Conservation (phyloP, 2,329 filamentous ascomycete genomes). For the Talaromyces funiculosus region DNA sequence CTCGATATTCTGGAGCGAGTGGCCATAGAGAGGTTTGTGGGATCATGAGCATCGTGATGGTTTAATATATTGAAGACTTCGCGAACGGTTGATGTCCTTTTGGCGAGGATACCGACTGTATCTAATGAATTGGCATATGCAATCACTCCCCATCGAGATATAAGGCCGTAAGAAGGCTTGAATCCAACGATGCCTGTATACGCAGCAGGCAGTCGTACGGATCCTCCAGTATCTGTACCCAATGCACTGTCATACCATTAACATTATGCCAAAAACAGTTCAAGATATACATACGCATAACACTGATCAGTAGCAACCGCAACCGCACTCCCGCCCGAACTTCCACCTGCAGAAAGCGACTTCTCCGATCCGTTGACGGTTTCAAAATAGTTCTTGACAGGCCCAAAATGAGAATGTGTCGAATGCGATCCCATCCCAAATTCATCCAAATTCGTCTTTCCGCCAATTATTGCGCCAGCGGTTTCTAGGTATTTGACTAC, state of each 20-base stretch:
- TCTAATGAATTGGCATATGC: slow-evolving; percentile 91
- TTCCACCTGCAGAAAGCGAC: slow-evolving; percentile 69
- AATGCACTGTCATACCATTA: slow-evolving; percentile 52
- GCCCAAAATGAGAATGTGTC: slow-evolving; percentile 60
- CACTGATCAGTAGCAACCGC: slow-evolving; percentile 64
- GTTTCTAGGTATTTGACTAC: slow-evolving; percentile 64
- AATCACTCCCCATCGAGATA: slow-evolving; percentile 80
- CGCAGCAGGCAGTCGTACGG: slow-evolving; percentile 77
- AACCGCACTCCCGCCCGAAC: slow-evolving; percentile 88
- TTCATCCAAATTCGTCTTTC: slow-evolving; percentile 91
- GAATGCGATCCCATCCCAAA: slow-evolving; percentile 93
- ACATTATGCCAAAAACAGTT: neutral
- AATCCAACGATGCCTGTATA: slow-evolving; percentile 80
- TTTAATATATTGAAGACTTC: slow-evolving; percentile 50
- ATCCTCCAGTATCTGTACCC: slow-evolving; percentile 91
- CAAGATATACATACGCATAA: slow-evolving; percentile 44
- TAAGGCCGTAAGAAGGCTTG: slow-evolving; percentile 84
- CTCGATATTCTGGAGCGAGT: slow-evolving; percentile 49
- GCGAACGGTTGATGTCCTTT: slow-evolving; percentile 47
- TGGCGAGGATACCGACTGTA: slow-evolving; percentile 73
- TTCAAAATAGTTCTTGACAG: slow-evolving; percentile 43
- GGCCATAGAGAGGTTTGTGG: slow-evolving; percentile 59
- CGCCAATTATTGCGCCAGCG: slow-evolving; percentile 59
- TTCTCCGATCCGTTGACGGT: slow-evolving; percentile 40
- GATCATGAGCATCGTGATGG: slow-evolving; percentile 63